Conservation (phyloP, 331 rosid genomes). For the Malus hybrid region DNA sequence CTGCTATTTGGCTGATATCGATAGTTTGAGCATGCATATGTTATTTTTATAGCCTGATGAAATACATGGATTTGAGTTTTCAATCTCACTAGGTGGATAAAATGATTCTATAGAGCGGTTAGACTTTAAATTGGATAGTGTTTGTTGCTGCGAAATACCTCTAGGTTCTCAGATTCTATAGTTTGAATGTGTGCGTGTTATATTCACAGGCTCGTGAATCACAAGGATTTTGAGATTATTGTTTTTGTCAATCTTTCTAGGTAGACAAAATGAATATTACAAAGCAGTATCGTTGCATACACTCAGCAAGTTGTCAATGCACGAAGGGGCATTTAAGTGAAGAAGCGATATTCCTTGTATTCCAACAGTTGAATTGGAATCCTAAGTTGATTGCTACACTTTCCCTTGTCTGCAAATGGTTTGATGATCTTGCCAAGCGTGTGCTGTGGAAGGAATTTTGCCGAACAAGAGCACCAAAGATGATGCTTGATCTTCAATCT, state of each 20-base stretch:
- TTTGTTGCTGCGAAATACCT: not conserved
- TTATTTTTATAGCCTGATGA: not conserved
- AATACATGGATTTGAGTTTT: not conserved
- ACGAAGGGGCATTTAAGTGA: conserved; percentile 84
- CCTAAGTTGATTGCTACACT: conserved; percentile 78
- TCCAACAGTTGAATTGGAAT: conserved; percentile 75
- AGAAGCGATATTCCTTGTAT: conserved; percentile 77
- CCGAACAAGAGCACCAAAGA: conserved; percentile 80
- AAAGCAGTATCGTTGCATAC: conserved; percentile 85
- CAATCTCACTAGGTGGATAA: not conserved
- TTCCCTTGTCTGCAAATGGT: conserved; percentile 92
- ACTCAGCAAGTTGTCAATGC: conserved; percentile 86
- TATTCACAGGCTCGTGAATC: not conserved
- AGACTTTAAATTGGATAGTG: not conserved
- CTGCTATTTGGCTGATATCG: not conserved
- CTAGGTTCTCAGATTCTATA: not conserved
- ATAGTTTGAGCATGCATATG: not conserved
- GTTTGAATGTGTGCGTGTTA: not conserved
- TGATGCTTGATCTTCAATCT: conserved; percentile 90
- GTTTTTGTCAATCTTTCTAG: conserved; percentile 15
- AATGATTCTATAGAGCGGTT: not conserved
- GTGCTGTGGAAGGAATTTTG: conserved; percentile 97
- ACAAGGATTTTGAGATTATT: conserved; percentile 1
- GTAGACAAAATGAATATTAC: conserved; percentile 57
- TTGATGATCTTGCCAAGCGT: conserved; percentile 92